Evolutionary conservation across 2,329 filamentous ascomycete genomes (phyloP).

Genomic region (Xylaria hypoxylon): DNA sequence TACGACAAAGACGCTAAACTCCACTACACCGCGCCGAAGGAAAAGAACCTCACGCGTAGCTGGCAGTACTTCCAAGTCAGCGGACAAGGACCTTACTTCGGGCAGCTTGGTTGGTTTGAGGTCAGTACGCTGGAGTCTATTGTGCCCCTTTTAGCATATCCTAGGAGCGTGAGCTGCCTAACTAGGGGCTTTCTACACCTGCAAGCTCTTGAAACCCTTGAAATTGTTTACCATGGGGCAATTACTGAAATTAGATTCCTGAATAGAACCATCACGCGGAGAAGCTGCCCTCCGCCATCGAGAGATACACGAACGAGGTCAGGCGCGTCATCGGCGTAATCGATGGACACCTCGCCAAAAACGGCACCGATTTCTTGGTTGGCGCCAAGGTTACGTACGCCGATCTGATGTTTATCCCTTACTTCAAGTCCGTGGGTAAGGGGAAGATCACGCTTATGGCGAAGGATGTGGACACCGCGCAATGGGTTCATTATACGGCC

Average conservation of each 20-base stretch:
- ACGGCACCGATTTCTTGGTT: conserved; percentile 36
- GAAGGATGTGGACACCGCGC: conserved; percentile 23
- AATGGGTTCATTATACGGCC: conserved; percentile 27
- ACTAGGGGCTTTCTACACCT: too few relatives aligned
- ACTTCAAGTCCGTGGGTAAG: conserved; percentile 22
- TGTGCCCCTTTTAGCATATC: too few relatives aligned
- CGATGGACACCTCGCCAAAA: conserved; percentile 23
- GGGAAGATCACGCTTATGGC: conserved; percentile 12
- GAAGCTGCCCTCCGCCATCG: conserved; percentile 32
- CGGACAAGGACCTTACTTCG: conserved; percentile 55
- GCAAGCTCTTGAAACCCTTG: too few relatives aligned
- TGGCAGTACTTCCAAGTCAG: conserved; percentile 58
- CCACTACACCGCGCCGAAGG: conserved; percentile 50
- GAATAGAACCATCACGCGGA: conserved; percentile 12
- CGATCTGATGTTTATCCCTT: conserved; percentile 38
- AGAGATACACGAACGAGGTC: conserved; percentile 30
- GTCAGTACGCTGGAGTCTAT: too few relatives aligned
- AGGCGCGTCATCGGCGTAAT: conserved; percentile 31
- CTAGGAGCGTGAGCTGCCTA: too few relatives aligned
- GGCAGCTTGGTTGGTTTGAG: conserved; percentile 24
- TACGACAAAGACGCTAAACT: conserved; percentile 50
- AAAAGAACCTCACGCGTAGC: conserved; percentile 52
- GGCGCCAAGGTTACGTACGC: conserved; percentile 39
- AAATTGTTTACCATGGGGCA: too few relatives aligned
- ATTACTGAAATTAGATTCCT: too few relatives aligned